phyloP scores from a whole-genome alignment of 2,329 filamentous ascomycete species.

The Pseudophaeomoniella oleicola region DNA sequence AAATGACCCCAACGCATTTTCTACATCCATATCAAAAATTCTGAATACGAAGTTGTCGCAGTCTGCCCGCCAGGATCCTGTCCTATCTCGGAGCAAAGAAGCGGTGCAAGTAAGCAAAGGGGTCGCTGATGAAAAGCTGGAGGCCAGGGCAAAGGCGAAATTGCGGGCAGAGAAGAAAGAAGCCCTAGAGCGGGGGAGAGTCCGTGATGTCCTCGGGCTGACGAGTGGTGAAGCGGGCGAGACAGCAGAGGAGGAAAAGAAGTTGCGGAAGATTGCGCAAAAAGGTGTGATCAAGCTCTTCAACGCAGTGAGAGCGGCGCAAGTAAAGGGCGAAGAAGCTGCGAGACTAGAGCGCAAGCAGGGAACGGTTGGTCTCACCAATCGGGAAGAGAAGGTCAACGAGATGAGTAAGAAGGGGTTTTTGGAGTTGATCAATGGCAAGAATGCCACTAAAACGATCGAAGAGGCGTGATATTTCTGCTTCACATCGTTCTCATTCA shows the following conservation, averaged over 20 bases:
- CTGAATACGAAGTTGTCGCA: slow-evolving; percentile 75
- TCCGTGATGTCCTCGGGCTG: slow-evolving; percentile 68
- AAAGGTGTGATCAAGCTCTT: slow-evolving; percentile 92
- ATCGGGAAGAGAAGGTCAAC: slow-evolving; percentile 74
- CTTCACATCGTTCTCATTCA: too few species aligned
- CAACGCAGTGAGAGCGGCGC: slow-evolving; percentile 84
- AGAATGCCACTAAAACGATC: slow-evolving; percentile 19
- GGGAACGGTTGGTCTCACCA: slow-evolving; percentile 62
- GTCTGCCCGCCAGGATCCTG: slow-evolving; percentile 70
- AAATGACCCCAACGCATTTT: slow-evolving; percentile 83
- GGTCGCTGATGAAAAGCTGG: slow-evolving; percentile 61
- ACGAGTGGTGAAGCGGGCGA: slow-evolving; percentile 36
- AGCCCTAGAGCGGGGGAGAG: slow-evolving; percentile 70
- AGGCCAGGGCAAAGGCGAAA: slow-evolving; percentile 65
- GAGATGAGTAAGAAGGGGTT: slow-evolving; percentile 98
- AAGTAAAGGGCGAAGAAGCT: slow-evolving; percentile 72
- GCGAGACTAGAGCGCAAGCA: slow-evolving; percentile 49
- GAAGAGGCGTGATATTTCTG: slow-evolving; percentile 3
- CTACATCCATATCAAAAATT: slow-evolving; percentile 86
- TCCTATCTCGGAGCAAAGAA: slow-evolving; percentile 69
- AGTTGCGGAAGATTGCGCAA: slow-evolving; percentile 74
- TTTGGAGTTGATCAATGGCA: slow-evolving; percentile 65
- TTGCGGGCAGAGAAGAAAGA: slow-evolving; percentile 66
- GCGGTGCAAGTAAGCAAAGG: slow-evolving; percentile 60
- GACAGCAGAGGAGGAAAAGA: slow-evolving; percentile 57